These are phyloP conservation scores for Echium plantagineum DNA, from an alignment of 257 asterid species.

Conservation along the genomic window DNA sequence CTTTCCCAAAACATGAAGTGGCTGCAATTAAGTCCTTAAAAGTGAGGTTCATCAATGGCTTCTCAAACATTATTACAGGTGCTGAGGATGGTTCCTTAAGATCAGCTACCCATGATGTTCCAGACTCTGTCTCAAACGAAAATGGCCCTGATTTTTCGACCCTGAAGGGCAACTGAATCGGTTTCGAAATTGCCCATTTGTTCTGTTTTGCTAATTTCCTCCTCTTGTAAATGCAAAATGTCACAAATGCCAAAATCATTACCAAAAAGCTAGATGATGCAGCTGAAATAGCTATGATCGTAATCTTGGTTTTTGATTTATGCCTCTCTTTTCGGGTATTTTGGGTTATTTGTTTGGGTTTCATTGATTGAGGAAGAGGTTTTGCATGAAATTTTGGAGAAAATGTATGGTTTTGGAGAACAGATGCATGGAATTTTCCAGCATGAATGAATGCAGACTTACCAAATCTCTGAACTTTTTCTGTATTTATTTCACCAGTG, in stretches of 20 bases:
- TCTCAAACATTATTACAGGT: constrained; percentile 81
- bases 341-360: constrained; percentile 6
- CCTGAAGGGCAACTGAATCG: constrained; percentile 54
- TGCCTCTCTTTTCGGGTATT: constrained; percentile 7
- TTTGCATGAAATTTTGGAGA: constrained; percentile 27
- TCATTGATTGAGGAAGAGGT: constrained; percentile 16
- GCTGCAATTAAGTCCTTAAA: constrained; percentile 88
- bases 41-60: constrained; percentile 85
- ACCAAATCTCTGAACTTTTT: constrained; percentile 28
- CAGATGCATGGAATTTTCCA: constrained; percentile 20
- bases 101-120: constrained; percentile 90
- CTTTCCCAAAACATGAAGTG: constrained; percentile 87
- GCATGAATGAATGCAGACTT: constrained; percentile 49
- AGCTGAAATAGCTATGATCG: constrained; percentile 23
- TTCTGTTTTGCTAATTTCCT: constrained; percentile 34
- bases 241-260: constrained; percentile 6
- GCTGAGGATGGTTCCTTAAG: constrained; percentile 82
- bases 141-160: constrained; percentile 92
- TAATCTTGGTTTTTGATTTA: constrained; percentile 20
- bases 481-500: constrained; percentile 29
- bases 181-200: constrained; percentile 84
- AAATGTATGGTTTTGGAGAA: constrained; percentile 6
- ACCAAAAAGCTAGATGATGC: constrained; percentile 25
- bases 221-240: constrained; percentile 31
- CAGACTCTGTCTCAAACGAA: constrained; percentile 83